These are phyloP conservation scores for Dothistroma pini DNA, from an alignment of 2,329 filamentous ascomycete genomes.

Conservation along the genomic window DNA sequence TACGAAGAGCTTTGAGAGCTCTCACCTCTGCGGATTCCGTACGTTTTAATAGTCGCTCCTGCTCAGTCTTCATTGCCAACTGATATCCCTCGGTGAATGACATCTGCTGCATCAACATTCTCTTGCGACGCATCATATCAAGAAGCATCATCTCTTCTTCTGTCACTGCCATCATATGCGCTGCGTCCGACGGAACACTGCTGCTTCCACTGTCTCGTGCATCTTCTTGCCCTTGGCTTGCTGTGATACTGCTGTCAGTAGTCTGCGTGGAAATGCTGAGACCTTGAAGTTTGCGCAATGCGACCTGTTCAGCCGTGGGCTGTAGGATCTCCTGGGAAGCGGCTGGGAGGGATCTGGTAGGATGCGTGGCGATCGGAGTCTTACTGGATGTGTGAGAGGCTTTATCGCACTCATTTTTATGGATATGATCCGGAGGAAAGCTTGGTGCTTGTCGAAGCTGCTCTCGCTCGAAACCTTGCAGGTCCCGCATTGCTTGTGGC, in stretches of 20 bases:
- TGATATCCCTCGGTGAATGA: constrained; percentile 38
- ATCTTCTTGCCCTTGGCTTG: constrained; percentile 2
- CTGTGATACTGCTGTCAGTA: constrained; percentile 10
- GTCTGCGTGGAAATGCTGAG: constrained; percentile 13
- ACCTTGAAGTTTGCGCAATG: constrained; percentile 17
- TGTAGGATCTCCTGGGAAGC: background rate
- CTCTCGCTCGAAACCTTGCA: constrained; percentile 4
- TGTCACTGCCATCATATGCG: constrained; percentile 45
- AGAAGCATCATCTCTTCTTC: constrained; percentile 49
- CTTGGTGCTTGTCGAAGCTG: background rate
- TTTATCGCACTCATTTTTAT: background rate
- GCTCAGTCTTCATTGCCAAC: constrained; percentile 34
- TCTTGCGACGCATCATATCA: constrained; percentile 49
- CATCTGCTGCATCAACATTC: constrained; percentile 45
- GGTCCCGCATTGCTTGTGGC: constrained; percentile 6
- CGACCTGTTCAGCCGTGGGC: constrained; percentile 9
- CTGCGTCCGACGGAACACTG: constrained; percentile 9
- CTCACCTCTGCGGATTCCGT: constrained; percentile 23
- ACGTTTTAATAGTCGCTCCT: constrained; percentile 26
- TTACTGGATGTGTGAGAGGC: constrained; percentile 10
- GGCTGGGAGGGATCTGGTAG: constrained; percentile 3
- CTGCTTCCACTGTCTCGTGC: background rate
- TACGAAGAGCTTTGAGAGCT: constrained; percentile 23
- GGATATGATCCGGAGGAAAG: background rate
- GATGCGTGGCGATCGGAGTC: constrained; percentile 9